Base-by-base conservation (phyloP, 495 filamentous ascomycete species). In the Neurospora sp. region DNA sequence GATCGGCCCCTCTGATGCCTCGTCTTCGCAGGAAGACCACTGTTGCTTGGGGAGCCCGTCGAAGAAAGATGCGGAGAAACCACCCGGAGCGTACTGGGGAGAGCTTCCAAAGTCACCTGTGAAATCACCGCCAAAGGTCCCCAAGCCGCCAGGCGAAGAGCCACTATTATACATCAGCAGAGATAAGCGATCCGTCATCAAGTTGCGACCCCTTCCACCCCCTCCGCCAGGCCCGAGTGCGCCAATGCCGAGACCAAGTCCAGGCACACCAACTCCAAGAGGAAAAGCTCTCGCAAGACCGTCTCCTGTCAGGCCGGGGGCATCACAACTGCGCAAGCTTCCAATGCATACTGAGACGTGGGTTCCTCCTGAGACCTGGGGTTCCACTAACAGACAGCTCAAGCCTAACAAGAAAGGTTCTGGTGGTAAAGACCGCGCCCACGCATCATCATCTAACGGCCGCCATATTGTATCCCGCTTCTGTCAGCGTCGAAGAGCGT, bases 401-500 rank as follows among this genome's bases (percentile, higher is more conserved):
- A 66, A 66, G 3, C 54, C 54, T 0, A 9, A 0, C 12, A 66
- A 35, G 6, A 66, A 66, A 35, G 54, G 12, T 16, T 66, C 0
- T 0, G 23, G 12, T 66, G 44, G 39, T 3, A 41, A 12, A 0
- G 31, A 23, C 10, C 42, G 18, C 39, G 20, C 11, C 23, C n/a
- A n/a, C n/a, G n/a, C n/a, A n/a, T n/a, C n/a, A n/a, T n/a, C n/a
- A n/a, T n/a, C n/a, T n/a, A 12, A 66, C n/a, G 41, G 41, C 4
- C 48, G 72, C 5, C 71, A 78, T 8, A 9, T 73, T 10, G 69
- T 72, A 6, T 80, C 81, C 73, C 81, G 82, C n/a, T 81, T 81
- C 35, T 81, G 78, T 11, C 83, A 81, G 39, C 79, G 82, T 54
- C 44, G 81, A 78, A 69, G 74, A 69, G 79, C 75, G 0, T 71